phyloP scores from a whole-genome alignment of 208 protist genomes.

The Wallacemonas collosoma region DNA sequence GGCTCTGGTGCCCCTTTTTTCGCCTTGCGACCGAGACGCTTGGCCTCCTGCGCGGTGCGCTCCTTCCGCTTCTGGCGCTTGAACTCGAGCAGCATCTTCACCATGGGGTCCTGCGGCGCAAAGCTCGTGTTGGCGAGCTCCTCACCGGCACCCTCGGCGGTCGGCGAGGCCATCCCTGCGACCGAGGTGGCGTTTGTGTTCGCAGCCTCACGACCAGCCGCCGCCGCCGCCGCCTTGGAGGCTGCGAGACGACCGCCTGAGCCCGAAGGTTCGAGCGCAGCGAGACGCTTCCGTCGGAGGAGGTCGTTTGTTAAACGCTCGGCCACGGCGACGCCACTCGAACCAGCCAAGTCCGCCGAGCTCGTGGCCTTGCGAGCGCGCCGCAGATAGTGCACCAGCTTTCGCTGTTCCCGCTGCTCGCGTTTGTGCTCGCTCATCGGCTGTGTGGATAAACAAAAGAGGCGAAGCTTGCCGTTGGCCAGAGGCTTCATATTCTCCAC shows the following conservation, averaged over 20 bases:
- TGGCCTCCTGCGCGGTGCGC: neutral
- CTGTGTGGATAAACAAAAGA: slow-evolving; percentile 74
- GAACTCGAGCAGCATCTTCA: slow-evolving; percentile 21
- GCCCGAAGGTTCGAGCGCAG: neutral
- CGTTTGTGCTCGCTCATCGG: slow-evolving; percentile 45
- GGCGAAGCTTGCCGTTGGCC: slow-evolving; percentile 56
- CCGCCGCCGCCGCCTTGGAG: neutral
- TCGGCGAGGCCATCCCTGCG: neutral
- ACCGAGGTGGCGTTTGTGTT: neutral
- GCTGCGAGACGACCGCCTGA: neutral
- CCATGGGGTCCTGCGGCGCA: slow-evolving; percentile 22
- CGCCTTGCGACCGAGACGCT: neutral
- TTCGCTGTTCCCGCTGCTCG: slow-evolving; percentile 32
- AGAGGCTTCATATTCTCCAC: slow-evolving; percentile 61
- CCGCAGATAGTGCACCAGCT: slow-evolving; percentile 21
- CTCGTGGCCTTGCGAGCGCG: slow-evolving; percentile 17
- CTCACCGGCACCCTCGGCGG: neutral
- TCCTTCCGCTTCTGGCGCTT: slow-evolving; percentile 15
- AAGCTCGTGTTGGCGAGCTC: slow-evolving; percentile 17
- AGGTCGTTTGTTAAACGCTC: slow-evolving; percentile 8
- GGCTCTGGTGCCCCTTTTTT: neutral
- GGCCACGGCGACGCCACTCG: neutral
- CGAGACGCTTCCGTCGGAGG: slow-evolving; percentile 1
- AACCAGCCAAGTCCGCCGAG: neutral
- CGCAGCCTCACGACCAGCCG: too few relatives aligned